Conservation (phyloP, 208 protist species). For the Trypanosomatidae sp. region DNA sequence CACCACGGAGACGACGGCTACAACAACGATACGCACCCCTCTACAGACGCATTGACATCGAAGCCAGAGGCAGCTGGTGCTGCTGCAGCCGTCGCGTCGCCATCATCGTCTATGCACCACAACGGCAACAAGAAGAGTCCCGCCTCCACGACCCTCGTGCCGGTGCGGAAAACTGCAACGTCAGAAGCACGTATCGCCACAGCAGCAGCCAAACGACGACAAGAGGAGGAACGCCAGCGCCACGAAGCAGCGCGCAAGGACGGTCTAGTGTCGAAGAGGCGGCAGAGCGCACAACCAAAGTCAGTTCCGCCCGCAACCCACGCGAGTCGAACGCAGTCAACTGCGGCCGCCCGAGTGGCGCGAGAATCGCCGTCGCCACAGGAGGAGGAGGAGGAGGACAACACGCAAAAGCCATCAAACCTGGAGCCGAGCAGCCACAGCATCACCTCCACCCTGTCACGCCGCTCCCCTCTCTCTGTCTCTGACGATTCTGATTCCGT, state of each 20-base stretch:
- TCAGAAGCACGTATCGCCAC: slow-evolving; percentile 8
- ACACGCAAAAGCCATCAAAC: slow-evolving; percentile 28
- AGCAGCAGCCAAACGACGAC: slow-evolving; percentile 4
- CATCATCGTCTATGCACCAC: background rate
- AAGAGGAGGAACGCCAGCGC: background rate
- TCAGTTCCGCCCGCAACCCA: background rate
- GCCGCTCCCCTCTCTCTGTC: background rate
- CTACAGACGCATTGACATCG: background rate
- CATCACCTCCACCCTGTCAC: slow-evolving; percentile 12
- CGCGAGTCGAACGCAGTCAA: background rate
- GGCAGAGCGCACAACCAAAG: background rate
- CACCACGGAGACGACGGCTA: background rate
- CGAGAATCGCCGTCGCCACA: slow-evolving; percentile 9
- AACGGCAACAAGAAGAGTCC: background rate
- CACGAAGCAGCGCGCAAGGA: background rate
- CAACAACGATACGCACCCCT: background rate
- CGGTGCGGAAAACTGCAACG: slow-evolving; percentile 17
- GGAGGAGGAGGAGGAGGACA: slow-evolving; percentile 25
- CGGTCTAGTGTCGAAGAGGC: background rate
- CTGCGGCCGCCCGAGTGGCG: background rate
- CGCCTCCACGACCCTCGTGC: background rate
- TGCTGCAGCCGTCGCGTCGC: background rate
- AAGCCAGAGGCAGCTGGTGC: background rate
- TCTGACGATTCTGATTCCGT: background rate
- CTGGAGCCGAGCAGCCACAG: slow-evolving; percentile 12